These are phyloP conservation scores for Fraxinus velutina DNA, from an alignment of 305 asterid genomes.

Conservation along the genomic window DNA sequence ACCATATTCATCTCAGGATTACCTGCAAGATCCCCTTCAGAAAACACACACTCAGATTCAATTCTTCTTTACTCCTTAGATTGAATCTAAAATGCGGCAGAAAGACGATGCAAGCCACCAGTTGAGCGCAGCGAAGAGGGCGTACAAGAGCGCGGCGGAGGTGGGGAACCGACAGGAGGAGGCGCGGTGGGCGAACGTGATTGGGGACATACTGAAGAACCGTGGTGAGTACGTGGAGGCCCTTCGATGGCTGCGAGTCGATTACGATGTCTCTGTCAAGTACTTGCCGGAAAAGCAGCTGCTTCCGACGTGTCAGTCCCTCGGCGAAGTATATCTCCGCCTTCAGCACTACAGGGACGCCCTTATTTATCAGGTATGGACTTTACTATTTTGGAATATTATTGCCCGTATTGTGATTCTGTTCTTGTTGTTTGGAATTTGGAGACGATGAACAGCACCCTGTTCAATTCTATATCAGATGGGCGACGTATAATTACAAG, in stretches of 20 bases:
- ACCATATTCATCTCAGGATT: not conserved
- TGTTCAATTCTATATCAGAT: not conserved
- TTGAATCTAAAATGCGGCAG: constrained; percentile 32
- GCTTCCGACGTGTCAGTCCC: constrained; percentile 91
- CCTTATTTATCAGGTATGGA: constrained; percentile 58
- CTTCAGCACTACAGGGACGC: constrained; percentile 57
- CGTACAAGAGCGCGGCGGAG: constrained; percentile 50
- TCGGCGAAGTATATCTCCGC: constrained; percentile 90
- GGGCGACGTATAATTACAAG: not conserved
- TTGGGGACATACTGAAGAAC: constrained; percentile 74
- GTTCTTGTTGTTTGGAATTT: not conserved
- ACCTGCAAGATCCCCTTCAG: not conserved
- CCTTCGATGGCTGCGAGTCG: constrained; percentile 77
- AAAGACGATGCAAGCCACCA: constrained; percentile 54
- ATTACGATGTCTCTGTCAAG: constrained; percentile 61
- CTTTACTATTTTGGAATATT: not conserved
- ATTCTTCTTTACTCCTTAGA: not conserved
- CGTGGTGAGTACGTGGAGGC: constrained; percentile 91
- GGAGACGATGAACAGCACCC: not conserved
- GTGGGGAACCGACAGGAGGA: constrained; percentile 81
- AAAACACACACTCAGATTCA: not conserved
- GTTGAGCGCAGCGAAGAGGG: constrained; percentile 58
- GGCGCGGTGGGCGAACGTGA: constrained; percentile 93
- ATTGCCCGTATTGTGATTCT: not conserved
- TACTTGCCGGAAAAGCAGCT: constrained; percentile 62